Evolutionary conservation across 1,139 yeast genomes (phyloP), one percentile per base, ranked within the genome.

Genomic region (Candida sanyaensis): DNA sequence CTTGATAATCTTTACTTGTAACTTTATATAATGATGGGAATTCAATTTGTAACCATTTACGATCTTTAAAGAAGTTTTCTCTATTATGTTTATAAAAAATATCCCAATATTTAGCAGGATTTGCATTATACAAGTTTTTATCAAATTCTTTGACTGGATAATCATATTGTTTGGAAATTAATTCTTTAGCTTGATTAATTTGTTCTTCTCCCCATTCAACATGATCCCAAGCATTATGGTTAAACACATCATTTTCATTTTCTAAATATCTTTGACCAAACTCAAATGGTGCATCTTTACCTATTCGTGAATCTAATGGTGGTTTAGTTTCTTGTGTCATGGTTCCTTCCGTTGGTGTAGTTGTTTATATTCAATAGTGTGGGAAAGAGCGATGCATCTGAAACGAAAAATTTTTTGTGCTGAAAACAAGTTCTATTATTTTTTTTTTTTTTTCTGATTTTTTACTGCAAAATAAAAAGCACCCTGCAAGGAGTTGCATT

Each of bases 191-290:
- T 55, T 86, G 83, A 21, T 74, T 65, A 28, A 85, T 69, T 63
- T 95, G 98, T 57, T 90, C 96, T 44, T 87, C 91, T 43, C 96
- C 98, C 97, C 97, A 92, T 62, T 91, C 97, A 21, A 91, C 97
- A 63, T 95, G 96, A 64, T 93, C 99, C 86, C 99, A 93, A 0
- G 99, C 99, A 65, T 93, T 93, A 63, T 88, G 96, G 54, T 81
- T 80, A 83, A 96, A 93, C 1, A 95, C 96, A 39, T 90, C 92
- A 4, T 86, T 84, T 32, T 84, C 87, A 43, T 84, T 81, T 5
- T 78, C 79, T 50, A 93, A 73, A 55, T 71, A 81, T 48, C 99
- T 75, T 63, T 90, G 96, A 5, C 99, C 99, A 66, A 93, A 93
- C 13, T 86, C 85, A 66, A 89, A 93, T 2, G 99, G 98, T 32